These are phyloP conservation scores for Pythium rhizo-oryzae DNA, from an alignment of 352 stramenopile genomes.

Conservation along the genomic window DNA sequence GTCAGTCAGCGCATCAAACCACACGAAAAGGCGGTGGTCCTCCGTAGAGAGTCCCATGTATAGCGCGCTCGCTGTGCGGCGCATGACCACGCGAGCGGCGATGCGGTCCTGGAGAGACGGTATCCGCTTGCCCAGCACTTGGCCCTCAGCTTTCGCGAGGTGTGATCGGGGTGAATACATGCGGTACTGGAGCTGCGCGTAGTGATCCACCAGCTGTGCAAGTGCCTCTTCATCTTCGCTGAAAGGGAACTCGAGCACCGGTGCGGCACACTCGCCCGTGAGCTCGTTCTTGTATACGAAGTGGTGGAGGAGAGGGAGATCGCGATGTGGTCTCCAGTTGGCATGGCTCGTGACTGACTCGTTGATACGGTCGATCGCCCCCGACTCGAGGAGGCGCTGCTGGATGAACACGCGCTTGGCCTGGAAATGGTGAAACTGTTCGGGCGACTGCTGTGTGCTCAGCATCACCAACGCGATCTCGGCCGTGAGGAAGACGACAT, in stretches of 20 bases:
- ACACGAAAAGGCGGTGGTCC: constrained; percentile 55
- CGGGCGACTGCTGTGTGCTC: constrained; percentile 67
- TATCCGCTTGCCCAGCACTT: constrained; percentile 57
- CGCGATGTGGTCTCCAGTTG: constrained; percentile 54
- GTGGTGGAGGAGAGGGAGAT: constrained; percentile 62
- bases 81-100: constrained; percentile 51
- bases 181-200: constrained; percentile 55
- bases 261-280: constrained; percentile 54
- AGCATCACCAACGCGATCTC: constrained; percentile 66
- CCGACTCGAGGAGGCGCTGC: constrained; percentile 40
- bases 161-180: constrained; percentile 38
- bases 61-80: constrained; percentile 46
- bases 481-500: constrained; percentile 63
- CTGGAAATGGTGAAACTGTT: constrained; percentile 75
- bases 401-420: constrained; percentile 52
- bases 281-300: constrained; percentile 77
- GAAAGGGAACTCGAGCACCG: constrained; percentile 51
- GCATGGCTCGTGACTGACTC: constrained; percentile 30
- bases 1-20: constrained; percentile 52
- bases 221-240: constrained; percentile 35
- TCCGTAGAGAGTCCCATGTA: constrained; percentile 57
- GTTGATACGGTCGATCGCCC: constrained; percentile 46
- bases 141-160: constrained; percentile 31
- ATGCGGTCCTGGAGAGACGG: constrained; percentile 36
- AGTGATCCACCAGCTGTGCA: constrained; percentile 48